Conservation (phyloP, 441 rosid species). For the Populus tomentosa region DNA sequence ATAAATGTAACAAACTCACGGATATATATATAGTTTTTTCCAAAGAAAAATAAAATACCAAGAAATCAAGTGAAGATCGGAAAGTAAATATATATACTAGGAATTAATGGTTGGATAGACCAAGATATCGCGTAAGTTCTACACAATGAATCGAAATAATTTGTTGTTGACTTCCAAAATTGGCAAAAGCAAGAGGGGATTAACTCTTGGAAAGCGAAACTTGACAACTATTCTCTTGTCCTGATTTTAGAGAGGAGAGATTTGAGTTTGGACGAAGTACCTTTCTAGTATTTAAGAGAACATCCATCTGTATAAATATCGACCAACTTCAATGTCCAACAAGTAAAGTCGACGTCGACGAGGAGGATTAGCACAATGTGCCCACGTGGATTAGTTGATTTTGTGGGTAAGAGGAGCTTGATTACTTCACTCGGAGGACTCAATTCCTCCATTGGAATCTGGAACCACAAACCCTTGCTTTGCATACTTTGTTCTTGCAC, state of each 20-base stretch:
- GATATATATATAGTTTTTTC: too few species aligned
- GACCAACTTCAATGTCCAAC: not conserved
- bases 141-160: not conserved
- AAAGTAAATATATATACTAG: not conserved
- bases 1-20: too few species aligned
- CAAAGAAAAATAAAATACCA: too few species aligned
- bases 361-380: conserved; percentile 1
- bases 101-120: not conserved
- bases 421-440: not conserved
- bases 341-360: conserved; percentile 1
- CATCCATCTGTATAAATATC: not conserved
- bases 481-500: not conserved
- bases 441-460: conserved; percentile 18
- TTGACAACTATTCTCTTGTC: not conserved
- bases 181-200: conserved; percentile 5
- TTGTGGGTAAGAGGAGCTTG: not conserved
- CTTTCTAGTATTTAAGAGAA: not conserved
- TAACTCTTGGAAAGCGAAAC: too few species aligned
- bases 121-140: conserved; percentile 10
- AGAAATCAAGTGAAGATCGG: not conserved
- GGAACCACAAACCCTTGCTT: conserved; percentile 15
- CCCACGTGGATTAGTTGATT: conserved; percentile 21
- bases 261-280: not conserved
- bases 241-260: not conserved
- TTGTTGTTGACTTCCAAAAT: conserved; percentile 5